Evolutionary conservation across 2,329 filamentous ascomycete genomes (phyloP), one percentile per base, ranked within the genome.

Genomic region (Nannizziopsis arthrosporioides): DNA sequence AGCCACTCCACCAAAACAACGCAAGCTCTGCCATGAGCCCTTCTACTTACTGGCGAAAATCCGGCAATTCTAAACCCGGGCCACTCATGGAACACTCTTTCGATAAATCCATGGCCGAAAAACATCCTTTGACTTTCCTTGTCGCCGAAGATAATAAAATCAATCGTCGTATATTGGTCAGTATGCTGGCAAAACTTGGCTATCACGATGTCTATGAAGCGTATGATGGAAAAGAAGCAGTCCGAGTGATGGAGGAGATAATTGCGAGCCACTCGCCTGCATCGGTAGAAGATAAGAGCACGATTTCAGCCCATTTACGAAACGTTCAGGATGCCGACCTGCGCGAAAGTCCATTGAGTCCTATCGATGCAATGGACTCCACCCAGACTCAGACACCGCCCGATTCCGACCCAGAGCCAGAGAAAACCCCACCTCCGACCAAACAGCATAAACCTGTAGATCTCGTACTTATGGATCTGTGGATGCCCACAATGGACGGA

Each of bases 401-500:
- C 3, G 41, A 44, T 10, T 44, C 41, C 14, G 47, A 44, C 11
- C 41, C 22, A 11, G 41, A 49, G 40, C 12, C 42, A 22, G 47
- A 49, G 3, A 42, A 42, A 30, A 41, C 22, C 22, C 43, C 12
- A 8, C 19, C 40, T 14, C 31, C 43, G 9, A 19, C 50, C 15
- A 47, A 41, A 12, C 35, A 45, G 37, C 52, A 60, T 9, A 68
- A 66, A 48, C 62, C 64, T 2, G 76, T 84, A 49, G 76, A 84
- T 56, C 73, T 82, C 1, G 72, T 85, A 18, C 65, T 85, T 38
- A 85, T 85, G 82, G 82, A 85, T 62, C 72, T 85, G 8, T 85
- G 82, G 82, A 85, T 85, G 80, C 82, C 82, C 0, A 70, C 79
- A 54, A 80, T 85, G 71, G 81, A 85, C 57, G 82, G 82, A 1